These are phyloP conservation scores for Candida gorgasii DNA, from an alignment of 805 yeast genomes.

Conservation along the genomic window DNA sequence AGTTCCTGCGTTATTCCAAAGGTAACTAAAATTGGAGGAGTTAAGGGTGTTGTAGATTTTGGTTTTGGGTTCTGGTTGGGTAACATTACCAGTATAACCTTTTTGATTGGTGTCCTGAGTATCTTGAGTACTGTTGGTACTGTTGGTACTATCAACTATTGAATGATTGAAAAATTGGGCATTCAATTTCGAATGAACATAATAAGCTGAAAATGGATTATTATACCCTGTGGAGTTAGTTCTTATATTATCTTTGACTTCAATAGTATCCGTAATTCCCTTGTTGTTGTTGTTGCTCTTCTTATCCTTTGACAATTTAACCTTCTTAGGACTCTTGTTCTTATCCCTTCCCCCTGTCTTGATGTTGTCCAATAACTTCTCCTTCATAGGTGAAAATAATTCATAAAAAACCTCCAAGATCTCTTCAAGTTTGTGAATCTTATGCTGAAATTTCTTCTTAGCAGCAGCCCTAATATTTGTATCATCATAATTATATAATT, in stretches of 20 bases:
- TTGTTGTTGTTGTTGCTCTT: neutral
- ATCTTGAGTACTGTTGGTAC: neutral
- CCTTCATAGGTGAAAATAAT: slow-evolving; percentile 8
- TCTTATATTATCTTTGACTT: neutral
- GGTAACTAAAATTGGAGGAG: neutral
- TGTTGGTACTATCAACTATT: neutral
- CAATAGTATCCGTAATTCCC: neutral
- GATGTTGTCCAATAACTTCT: neutral
- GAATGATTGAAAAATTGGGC: neutral
- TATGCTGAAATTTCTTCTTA: neutral
- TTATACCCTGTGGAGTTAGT: neutral
- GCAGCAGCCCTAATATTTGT: neutral
- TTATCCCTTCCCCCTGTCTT: neutral
- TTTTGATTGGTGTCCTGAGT: no score
- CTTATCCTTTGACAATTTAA: no score
- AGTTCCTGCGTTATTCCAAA: neutral
- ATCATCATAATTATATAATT: neutral
- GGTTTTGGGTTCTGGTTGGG: no score
- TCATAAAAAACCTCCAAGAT: slow-evolving; percentile 9
- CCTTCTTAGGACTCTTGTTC: no score
- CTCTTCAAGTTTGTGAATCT: slow-evolving; percentile 1
- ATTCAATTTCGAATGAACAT: neutral
- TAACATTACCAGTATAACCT: no score
- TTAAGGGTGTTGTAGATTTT: no score
- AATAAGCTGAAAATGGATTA: neutral